Evolutionary conservation across 495 filamentous ascomycete species (phyloP).

Genomic region (Aspergillus heteromorphus): DNA sequence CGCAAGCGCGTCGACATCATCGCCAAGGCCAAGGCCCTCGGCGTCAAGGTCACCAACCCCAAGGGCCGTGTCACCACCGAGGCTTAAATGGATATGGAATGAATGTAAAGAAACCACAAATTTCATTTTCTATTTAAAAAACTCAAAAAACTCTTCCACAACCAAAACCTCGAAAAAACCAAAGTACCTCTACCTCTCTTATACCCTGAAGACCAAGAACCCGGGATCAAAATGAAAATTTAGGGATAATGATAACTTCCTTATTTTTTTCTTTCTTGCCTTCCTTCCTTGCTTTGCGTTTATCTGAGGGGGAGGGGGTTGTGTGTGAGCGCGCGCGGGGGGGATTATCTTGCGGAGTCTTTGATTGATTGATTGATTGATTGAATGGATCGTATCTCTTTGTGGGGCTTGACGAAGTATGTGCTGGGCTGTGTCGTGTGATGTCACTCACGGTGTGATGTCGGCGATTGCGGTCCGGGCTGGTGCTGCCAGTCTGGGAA

Average conservation of each 20-base stretch:
- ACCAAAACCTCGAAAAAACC: too few relatives aligned
- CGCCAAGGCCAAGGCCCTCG: conserved; percentile 90
- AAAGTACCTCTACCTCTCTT: background rate
- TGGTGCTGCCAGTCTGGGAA: conserved; percentile 4
- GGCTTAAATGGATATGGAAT: conserved; percentile 57
- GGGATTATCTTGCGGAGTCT: background rate
- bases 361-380: background rate
- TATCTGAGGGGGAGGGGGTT: too few relatives aligned
- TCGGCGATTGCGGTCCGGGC: background rate
- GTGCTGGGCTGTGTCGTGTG: background rate
- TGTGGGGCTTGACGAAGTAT: background rate
- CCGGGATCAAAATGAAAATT: background rate
- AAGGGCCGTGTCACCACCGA: conserved; percentile 98
- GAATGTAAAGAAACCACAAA: conserved; percentile 21
- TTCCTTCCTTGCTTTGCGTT: background rate
- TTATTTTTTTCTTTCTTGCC: too few relatives aligned
- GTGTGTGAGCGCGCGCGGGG: background rate
- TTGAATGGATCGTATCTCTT: too few relatives aligned
- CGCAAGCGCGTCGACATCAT: conserved; percentile 98
- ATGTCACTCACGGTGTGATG: background rate
- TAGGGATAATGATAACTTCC: background rate
- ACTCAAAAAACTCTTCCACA: background rate
- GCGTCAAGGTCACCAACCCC: conserved; percentile 97
- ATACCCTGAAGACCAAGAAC: background rate
- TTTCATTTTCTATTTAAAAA: conserved; percentile 24